phyloP scores from a whole-genome alignment of 2,329 filamentous ascomycete genomes.

The Fusarium temperatum region DNA sequence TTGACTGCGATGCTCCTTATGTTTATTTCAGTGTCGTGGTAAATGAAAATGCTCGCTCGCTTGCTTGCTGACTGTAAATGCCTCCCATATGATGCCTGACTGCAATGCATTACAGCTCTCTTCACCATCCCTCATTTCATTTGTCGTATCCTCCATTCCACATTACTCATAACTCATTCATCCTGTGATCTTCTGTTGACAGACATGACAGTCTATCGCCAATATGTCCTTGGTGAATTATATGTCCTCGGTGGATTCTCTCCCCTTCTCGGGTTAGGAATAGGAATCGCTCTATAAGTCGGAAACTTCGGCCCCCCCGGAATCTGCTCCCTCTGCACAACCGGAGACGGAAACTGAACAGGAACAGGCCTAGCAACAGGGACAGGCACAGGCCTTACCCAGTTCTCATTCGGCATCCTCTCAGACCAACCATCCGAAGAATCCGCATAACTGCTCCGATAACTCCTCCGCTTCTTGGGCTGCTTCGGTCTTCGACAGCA shows the following conservation, averaged over 20 bases:
- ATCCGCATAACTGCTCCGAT: conserved; percentile 25
- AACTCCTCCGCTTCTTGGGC: not conserved
- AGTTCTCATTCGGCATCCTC: conserved; percentile 3
- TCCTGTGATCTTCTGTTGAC: rapidly evolving
- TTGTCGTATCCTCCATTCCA: not conserved
- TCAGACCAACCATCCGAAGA: conserved; percentile 24
- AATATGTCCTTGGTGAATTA: conserved; percentile 13
- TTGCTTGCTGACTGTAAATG: not conserved
- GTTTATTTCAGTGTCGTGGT: not conserved
- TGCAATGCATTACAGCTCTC: not conserved
- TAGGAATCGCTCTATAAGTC: conserved; percentile 47
- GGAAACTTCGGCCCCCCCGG: conserved; percentile 48
- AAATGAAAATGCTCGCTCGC: conserved; percentile 1
- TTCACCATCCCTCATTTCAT: not conserved
- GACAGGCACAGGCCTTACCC: conserved; percentile 17
- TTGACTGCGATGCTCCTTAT: not conserved
- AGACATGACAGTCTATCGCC: not conserved
- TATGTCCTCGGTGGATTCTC: conserved; percentile 8
- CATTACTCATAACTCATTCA: not conserved
- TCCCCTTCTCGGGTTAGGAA: conserved; percentile 43
- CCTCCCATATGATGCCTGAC: not conserved
- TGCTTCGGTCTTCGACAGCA: conserved; percentile 41
- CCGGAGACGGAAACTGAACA: conserved; percentile 28
- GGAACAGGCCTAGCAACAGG: conserved; percentile 8
- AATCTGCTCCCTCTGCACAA: conserved; percentile 38